These are phyloP conservation scores for Heliocybe sulcata DNA, from an alignment of 1,284 basidiomycete genomes.

Conservation along the genomic window DNA sequence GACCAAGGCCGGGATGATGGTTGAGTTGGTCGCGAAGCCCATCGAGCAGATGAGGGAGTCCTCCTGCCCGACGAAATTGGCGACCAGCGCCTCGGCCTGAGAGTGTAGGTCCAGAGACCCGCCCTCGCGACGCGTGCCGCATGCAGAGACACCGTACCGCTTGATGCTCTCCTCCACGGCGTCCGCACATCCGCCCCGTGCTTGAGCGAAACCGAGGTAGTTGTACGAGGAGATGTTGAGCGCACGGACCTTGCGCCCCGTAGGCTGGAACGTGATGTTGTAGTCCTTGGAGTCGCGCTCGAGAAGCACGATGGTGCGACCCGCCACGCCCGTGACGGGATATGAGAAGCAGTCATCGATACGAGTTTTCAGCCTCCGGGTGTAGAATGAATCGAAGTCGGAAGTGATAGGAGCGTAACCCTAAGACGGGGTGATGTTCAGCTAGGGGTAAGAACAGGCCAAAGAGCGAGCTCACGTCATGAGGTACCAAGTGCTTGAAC, in stretches of 20 bases:
- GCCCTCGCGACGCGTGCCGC: slow-evolving; percentile 76
- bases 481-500: slow-evolving; percentile 80
- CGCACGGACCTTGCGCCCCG: slow-evolving; percentile 79
- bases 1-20: slow-evolving; percentile 89
- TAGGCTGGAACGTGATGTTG: slow-evolving; percentile 74
- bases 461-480: slow-evolving; percentile 51
- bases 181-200: slow-evolving; percentile 88
- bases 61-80: slow-evolving; percentile 86
- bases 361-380: slow-evolving; percentile 87
- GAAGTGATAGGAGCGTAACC: slow-evolving; percentile 96
- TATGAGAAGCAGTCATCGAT: slow-evolving; percentile 96
- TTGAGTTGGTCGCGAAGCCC: slow-evolving; percentile 98
- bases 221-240: slow-evolving; percentile 99
- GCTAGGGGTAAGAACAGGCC: slow-evolving; percentile 5
- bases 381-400: slow-evolving; percentile 99
- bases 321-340: slow-evolving; percentile 92
- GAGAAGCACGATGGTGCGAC: slow-evolving; percentile 84
- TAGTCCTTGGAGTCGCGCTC: slow-evolving; percentile 84
- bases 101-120: slow-evolving; percentile 83
- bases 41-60: slow-evolving; percentile 89
- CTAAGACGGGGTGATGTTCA: slow-evolving; percentile 31
- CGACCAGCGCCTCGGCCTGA: slow-evolving; percentile 82
- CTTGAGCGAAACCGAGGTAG: slow-evolving; percentile 98
- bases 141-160: slow-evolving; percentile 75
- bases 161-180: slow-evolving; percentile 79